Conservation (phyloP, 106 monocot genomes). For the Apostasia shenzhenica region DNA sequence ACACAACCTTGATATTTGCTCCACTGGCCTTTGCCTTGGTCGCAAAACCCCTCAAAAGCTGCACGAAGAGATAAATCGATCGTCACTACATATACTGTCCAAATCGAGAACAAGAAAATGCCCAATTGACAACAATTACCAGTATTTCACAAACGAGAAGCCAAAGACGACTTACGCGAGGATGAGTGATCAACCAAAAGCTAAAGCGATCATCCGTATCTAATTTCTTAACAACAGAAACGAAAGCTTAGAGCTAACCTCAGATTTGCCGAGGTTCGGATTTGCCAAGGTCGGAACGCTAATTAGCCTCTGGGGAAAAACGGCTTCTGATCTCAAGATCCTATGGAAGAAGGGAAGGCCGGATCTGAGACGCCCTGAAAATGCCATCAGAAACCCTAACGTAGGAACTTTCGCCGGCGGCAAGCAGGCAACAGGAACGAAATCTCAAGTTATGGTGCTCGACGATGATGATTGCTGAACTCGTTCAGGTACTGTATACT, state of each 20-base stretch:
- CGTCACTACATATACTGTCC: not conserved
- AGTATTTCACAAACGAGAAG: not conserved
- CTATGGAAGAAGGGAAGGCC: slow-evolving; percentile 21
- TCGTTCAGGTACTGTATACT: too few species aligned
- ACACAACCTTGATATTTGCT: slow-evolving; percentile 36
- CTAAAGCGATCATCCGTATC: not conserved
- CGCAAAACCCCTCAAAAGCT: slow-evolving; percentile 36
- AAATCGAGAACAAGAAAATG: not conserved
- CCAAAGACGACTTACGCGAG: not conserved
- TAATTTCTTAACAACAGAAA: not conserved
- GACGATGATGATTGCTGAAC: too few species aligned
- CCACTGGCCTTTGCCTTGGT: slow-evolving; percentile 21
- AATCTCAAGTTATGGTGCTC: too few species aligned
- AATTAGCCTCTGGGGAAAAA: not conserved
- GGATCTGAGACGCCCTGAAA: slow-evolving; percentile 23
- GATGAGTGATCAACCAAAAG: not conserved
- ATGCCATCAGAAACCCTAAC: slow-evolving; percentile 5
- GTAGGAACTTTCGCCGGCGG: not conserved
- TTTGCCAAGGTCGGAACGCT: slow-evolving; percentile 3
- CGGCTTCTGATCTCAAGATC: slow-evolving; percentile 14
- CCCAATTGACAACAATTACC: not conserved
- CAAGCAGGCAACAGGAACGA: too few species aligned
- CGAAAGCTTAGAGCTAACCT: slow-evolving; percentile 1
- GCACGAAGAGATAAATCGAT: not conserved
- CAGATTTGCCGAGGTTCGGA: slow-evolving; percentile 4